A percentile compares a stretch with the other conserved stretches of the same genome.
Conservation (phyloP, 2,329 filamentous ascomycete species). For the Colletotrichum tabaci region DNA sequence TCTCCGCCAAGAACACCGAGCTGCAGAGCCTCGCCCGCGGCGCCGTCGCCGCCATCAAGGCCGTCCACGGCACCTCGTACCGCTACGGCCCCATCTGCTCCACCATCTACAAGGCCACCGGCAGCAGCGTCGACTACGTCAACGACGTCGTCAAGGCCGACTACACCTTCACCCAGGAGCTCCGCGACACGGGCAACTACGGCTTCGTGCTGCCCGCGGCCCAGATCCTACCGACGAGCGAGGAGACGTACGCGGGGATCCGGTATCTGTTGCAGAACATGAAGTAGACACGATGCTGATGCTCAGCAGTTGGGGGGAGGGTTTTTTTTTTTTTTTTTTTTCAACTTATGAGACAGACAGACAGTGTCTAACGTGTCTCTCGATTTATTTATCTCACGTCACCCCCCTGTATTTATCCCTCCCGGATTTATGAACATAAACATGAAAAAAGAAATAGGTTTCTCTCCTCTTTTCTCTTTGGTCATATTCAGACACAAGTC, state of each 20-base stretch:
- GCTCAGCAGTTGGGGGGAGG: no score
- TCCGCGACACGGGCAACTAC: slow-evolving; percentile 53
- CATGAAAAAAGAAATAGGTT: no score
- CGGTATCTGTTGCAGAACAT: slow-evolving; percentile 70
- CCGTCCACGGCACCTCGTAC: slow-evolving; percentile 57
- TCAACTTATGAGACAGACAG: no score
- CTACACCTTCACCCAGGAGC: slow-evolving; percentile 58
- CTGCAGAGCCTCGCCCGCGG: slow-evolving; percentile 65
- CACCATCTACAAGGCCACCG: slow-evolving; percentile 72
- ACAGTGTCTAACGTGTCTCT: no score
- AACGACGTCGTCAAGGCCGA: slow-evolving; percentile 59
- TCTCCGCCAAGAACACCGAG: slow-evolving; percentile 61
- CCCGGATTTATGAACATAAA: background rate
- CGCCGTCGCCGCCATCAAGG: slow-evolving; percentile 65
- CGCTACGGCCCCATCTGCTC: slow-evolving; percentile 68
- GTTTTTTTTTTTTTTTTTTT: no score
- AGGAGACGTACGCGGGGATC: slow-evolving; percentile 65
- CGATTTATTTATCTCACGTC: background rate
- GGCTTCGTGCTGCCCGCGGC: slow-evolving; percentile 60
- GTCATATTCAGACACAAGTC: no score
- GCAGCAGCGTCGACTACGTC: slow-evolving; percentile 62
- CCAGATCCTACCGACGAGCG: slow-evolving; percentile 60
- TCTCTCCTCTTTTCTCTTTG: no score
- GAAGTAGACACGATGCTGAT: slow-evolving; percentile 45
- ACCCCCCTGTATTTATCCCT: background rate